Base-by-base conservation (phyloP, 1,284 basidiomycete species). In the Stygiomarasmius scandens region DNA sequence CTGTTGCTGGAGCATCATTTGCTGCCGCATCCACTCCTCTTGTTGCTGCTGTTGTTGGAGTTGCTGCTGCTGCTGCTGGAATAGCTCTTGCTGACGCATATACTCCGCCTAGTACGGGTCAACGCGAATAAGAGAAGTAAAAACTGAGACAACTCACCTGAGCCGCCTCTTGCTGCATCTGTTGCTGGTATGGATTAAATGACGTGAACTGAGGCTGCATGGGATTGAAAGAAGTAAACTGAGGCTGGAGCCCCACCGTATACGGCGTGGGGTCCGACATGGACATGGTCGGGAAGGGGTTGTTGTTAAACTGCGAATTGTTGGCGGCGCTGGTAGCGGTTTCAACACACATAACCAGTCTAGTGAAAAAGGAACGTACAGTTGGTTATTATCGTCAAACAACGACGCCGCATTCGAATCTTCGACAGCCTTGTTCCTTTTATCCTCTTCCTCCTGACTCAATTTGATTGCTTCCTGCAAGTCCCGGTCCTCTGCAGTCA, bases 121-220 rank as follows among this genome's bases (percentile, higher is more conserved):
- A 29, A 23, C 10, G 6, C 52, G 32, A 29, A 46, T 52, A 54
- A 52, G 49, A 58, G 38, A 44, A 27, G 52, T 58, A 32, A 36
- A 50, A 46, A n/a, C n/a, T 36, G n/a, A 53, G 49, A n/a, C 19
- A 55, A 60, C n/a, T 20, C 56, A 81, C 81, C 75, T 90, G 87
- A 66, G 85, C 81, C 19, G 87, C 87, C 69, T 92, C 88, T 64
- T 97, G 89, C 68, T 98, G 93, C 51, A 94, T 88, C 65, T 96
- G 90, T 74, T 97, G 95, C 61, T 97, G 91, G 69, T 98, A 99
- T 0, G 96, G 96, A 63, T 96, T 97, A 95, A 95, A 56, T 87
- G 72, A 56, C 2, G 96, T 98, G 66, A 86, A 92, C 66, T 92
- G 89, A 0, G 85, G 85, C 63, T 87, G 80, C 8, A 67, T 27